phyloP scores from a whole-genome alignment of 805 yeast species.

The Candida piceae region DNA sequence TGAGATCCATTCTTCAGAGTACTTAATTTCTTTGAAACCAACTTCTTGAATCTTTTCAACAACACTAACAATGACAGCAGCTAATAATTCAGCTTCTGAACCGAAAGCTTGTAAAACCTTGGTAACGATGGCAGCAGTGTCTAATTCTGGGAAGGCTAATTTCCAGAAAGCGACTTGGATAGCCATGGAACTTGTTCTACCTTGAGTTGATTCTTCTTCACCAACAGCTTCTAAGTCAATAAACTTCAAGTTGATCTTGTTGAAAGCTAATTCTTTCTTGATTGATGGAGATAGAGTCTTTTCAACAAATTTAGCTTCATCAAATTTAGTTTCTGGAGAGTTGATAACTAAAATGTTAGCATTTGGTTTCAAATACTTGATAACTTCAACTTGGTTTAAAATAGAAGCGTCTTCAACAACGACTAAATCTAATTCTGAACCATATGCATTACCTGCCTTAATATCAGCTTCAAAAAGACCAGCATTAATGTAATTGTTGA shows the following conservation, averaged over 20 bases:
- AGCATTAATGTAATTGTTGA: constrained; percentile 66
- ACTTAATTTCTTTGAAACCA: constrained; percentile 37
- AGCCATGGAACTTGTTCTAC: constrained; percentile 70
- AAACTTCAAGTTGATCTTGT: constrained; percentile 47
- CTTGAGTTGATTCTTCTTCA: constrained; percentile 65
- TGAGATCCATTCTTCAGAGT: constrained; percentile 25
- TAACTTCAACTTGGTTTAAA: constrained; percentile 54
- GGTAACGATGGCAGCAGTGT: constrained; percentile 60
- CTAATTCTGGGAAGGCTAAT: constrained; percentile 54
- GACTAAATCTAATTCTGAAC: constrained; percentile 58
- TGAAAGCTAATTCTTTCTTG: constrained; percentile 48
- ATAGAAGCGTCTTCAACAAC: constrained; percentile 58
- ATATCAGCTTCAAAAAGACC: constrained; percentile 74
- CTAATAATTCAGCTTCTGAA: constrained; percentile 72
- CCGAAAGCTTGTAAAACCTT: constrained; percentile 79
- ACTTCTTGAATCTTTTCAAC: constrained; percentile 51
- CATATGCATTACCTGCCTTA: constrained; percentile 26
- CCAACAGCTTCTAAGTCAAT: constrained; percentile 62
- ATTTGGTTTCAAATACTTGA: constrained; percentile 50
- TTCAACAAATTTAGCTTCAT: constrained; percentile 41
- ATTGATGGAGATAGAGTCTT: constrained; percentile 48
- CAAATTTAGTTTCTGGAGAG: constrained; percentile 33
- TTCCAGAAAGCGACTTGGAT: constrained; percentile 80
- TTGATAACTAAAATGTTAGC: constrained; percentile 50
- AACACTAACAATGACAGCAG: constrained; percentile 61